These are phyloP conservation scores for Fonsecaea monophora DNA, from an alignment of 2,329 filamentous ascomycete genomes.

Conservation along the genomic window DNA sequence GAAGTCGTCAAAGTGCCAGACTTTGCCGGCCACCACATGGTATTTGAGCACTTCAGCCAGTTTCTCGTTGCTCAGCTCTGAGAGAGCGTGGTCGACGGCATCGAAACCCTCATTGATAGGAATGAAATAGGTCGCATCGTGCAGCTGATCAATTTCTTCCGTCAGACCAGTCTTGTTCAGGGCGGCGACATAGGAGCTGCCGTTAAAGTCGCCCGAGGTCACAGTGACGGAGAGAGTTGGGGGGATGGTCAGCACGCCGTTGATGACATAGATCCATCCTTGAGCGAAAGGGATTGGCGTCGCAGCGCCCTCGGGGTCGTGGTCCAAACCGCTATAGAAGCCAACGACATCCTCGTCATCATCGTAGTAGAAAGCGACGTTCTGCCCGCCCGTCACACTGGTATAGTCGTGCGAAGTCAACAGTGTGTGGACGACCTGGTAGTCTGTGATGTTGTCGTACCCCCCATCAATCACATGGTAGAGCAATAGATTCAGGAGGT, in stretches of 20 bases:
- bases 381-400: constrained; percentile 26
- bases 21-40: constrained; percentile 23
- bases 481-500: constrained; percentile 18
- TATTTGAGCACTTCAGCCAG: constrained; percentile 29
- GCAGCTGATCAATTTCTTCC: constrained; percentile 23
- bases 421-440: constrained; percentile 15
- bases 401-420: constrained; percentile 27
- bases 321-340: constrained; percentile 23
- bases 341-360: constrained; percentile 22
- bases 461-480: constrained; percentile 23
- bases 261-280: constrained; percentile 26
- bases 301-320: constrained; percentile 7
- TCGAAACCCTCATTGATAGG: constrained; percentile 23
- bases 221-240: constrained; percentile 18
- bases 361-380: constrained; percentile 26
- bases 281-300: constrained; percentile 19
- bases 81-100: constrained; percentile 23
- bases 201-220: constrained; percentile 25
- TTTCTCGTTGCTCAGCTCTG: constrained; percentile 20
- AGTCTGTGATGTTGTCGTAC: constrained; percentile 18
- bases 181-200: constrained; percentile 23
- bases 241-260: constrained; percentile 21
- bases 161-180: constrained; percentile 28
- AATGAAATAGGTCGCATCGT: constrained; percentile 26
- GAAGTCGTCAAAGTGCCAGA: constrained; percentile 22